Evolutionary conservation across 1,284 basidiomycete species (phyloP).

Genomic region (Ganoderma boninense): DNA sequence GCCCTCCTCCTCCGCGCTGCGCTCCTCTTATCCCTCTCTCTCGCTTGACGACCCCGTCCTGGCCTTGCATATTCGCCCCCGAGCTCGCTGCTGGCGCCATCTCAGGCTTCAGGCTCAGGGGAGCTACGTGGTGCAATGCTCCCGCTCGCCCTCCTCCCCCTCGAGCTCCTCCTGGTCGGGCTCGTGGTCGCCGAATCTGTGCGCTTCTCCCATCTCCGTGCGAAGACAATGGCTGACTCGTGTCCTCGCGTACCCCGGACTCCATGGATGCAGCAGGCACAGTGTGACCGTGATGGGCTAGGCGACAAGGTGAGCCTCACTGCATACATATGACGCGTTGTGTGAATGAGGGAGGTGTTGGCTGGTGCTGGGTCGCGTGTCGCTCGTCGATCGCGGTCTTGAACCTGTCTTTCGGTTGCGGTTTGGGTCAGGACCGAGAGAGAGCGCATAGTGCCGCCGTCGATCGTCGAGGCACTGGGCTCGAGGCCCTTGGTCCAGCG

Average conservation of each 20-base stretch:
- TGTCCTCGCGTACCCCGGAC: background rate
- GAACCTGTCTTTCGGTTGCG: background rate
- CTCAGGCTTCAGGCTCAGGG: background rate
- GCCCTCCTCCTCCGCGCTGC: background rate
- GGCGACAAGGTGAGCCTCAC: constrained; percentile 23
- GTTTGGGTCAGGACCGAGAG: background rate
- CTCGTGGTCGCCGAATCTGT: constrained; percentile 23
- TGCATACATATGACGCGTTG: background rate
- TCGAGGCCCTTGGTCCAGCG: background rate
- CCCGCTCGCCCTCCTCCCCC: constrained; percentile 15
- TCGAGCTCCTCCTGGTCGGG: constrained; percentile 21
- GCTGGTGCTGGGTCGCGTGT: background rate
- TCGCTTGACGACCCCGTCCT: background rate
- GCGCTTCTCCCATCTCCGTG: constrained; percentile 18
- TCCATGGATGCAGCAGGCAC: constrained; percentile 2
- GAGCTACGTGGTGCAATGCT: constrained; percentile 18
- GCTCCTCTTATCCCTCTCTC: constrained; percentile 2
- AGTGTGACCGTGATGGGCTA: constrained; percentile 16
- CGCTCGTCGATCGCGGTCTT: background rate
- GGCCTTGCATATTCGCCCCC: background rate
- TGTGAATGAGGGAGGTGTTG: background rate
- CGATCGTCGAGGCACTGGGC: background rate
- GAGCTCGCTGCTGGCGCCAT: background rate
- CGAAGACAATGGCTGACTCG: background rate
- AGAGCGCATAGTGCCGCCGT: background rate